Percentiles rank a stretch among this genome's conserved stretches.
These are phyloP conservation scores for Xylaria sp. DNA, from an alignment of 2,329 filamentous ascomycete genomes.

Conservation along the genomic window DNA sequence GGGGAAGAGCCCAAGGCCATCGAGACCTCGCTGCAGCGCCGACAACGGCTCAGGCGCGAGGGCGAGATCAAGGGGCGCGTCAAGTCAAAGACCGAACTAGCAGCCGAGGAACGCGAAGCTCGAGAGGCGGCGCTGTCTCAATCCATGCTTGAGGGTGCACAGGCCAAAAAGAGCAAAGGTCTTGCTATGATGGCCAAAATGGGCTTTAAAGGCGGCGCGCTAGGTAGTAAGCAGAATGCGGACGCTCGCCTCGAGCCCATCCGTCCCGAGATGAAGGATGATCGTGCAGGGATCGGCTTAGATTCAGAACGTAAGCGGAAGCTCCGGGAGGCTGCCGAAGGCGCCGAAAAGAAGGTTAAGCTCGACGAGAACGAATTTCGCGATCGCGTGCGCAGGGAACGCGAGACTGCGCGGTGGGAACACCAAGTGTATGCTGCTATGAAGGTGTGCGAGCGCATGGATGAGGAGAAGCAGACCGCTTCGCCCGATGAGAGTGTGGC, in stretches of 20 bases:
- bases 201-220: constrained; percentile 80
- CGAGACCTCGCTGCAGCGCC: constrained; percentile 62
- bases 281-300: constrained; percentile 81
- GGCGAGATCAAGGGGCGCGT: constrained; percentile 70
- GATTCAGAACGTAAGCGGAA: constrained; percentile 85
- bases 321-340: constrained; percentile 65
- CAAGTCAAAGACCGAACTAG: constrained; percentile 83
- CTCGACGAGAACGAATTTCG: constrained; percentile 74
- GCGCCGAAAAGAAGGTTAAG: constrained; percentile 63
- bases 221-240: constrained; percentile 67
- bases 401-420: constrained; percentile 71
- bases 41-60: constrained; percentile 61
- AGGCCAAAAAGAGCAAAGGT: constrained; percentile 75
- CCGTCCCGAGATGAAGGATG: constrained; percentile 75
- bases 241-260: constrained; percentile 67
- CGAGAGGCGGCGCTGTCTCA: constrained; percentile 78
- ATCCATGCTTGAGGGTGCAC: constrained; percentile 65
- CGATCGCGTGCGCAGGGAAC: constrained; percentile 71
- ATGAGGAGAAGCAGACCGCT: constrained; percentile 53
- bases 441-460: constrained; percentile 79
- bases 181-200: constrained; percentile 97
- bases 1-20: constrained; percentile 62
- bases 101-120: constrained; percentile 71
- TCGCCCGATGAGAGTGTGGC: constrained; percentile 8
- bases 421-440: constrained; percentile 77